Base-by-base conservation (phyloP, 23 red algal species). In the Gracilaria domingensis region DNA sequence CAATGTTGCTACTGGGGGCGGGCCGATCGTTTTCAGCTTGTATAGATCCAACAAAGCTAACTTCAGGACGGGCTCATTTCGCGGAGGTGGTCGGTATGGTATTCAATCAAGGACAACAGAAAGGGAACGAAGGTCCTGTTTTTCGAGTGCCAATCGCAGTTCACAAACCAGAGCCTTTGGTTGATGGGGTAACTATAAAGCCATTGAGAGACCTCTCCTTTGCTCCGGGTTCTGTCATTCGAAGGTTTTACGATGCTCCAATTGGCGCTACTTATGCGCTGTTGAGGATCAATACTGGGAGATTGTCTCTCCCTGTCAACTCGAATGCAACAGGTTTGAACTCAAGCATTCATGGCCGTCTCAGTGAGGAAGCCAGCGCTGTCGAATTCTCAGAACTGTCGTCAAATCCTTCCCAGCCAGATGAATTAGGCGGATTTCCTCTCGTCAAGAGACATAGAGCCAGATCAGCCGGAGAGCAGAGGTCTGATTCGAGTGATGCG, bases 121-220 rank as follows among this genome's bases (percentile, higher is more conserved):
- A 20, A 4, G 33, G 23, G 28, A 16, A 53, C 30, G 66, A 47
- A 23, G 84, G 93, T 62, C 93, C 84, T 26, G 58, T 95, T 50
- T 95, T 95, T 36, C 85, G 84, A 26, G 79, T 95, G 29, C 93
- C 93, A 13, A 69, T 95, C 56, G 73, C 86, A n/a, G 80, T 95
- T 81, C 75, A 90, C 49, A 90, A 90, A 82, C 93, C 93, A 65
- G 84, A 89, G 44, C 78, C 70, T 38, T 80, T 95, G 30, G 75
- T 84, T 45, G 86, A 75, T 47, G 93, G 79, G 29, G 38, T 85
- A 54, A 83, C 74, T 69, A 72, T 76, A 56, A 73, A 73, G 36
- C 93, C 74, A 18, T 53, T 95, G 30, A 30, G 82, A 26, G 72
- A 95, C 50, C 25, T 95, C 5, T 36, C 80, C 28, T 90, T 95